Evolutionary conservation across 805 yeast species (phyloP), one percentile per base, ranked within the genome.

Genomic region (Nakazawaea ambrosiae): DNA sequence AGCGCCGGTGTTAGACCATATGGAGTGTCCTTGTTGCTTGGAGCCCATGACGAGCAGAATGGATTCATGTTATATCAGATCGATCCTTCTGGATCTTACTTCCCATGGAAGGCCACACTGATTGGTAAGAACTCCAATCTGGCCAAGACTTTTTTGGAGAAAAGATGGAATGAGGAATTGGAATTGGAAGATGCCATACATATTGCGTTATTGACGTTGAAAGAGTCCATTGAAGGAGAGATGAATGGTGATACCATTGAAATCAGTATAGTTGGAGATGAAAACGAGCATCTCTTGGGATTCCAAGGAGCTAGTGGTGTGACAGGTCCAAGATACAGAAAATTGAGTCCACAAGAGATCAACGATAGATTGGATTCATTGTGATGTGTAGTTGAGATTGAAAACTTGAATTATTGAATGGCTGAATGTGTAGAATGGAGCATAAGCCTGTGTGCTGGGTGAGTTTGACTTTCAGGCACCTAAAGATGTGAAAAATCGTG

Each of bases 81-180:
- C 33, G 99, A 92, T 64, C 99, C 99, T 4, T 83, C 95, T 3
- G 99, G 99, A 8, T 79, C 96, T 28, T 92, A 82, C 60, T 92
- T 86, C 72, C 97, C 99, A 8, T 92, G 99, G 99, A 92, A 90
- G 63, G 98, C 98, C 27, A 90, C 98, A 3, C 97, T 98, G 18
- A 92, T 92, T 51, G 99, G 99, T 46, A 89, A 88, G 57, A 95
- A 96, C 19, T 80, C 96, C 3, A 78, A 78, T 31, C 86, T 95
- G n/a, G 98, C 97, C 25, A 92, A 94, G 68, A 90, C 97, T 1
- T 92, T 92, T 52, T 65, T 92, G 55, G 99, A 92, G 60, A 92
- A 92, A 65, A 80, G 99, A 64, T 92, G 97, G 97, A 90, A 89
- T 57, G 95, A 88, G 47, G 96, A 92, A 60, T 69, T 92, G 56